These are phyloP conservation scores for Penicillium goetzii DNA, from an alignment of 495 filamentous ascomycete genomes.

Conservation along the genomic window DNA sequence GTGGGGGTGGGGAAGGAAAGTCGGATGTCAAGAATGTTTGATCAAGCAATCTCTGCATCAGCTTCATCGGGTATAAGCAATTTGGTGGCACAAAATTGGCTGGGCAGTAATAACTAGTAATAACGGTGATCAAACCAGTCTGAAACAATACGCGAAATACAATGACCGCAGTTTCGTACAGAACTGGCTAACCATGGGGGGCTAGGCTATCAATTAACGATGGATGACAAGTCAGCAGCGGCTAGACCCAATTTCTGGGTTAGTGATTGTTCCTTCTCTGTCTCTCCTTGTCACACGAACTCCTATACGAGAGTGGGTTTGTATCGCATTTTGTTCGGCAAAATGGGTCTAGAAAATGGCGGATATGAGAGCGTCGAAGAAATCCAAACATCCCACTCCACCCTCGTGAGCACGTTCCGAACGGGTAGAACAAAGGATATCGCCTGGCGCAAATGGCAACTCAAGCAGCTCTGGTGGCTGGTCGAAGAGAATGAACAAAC, in stretches of 20 bases:
- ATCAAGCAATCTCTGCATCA: not conserved
- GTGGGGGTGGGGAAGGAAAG: not conserved
- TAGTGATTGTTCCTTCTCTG: not conserved
- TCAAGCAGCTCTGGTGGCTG: not conserved
- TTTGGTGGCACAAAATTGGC: not conserved
- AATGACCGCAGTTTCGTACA: not conserved
- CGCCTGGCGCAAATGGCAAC: slow-evolving; percentile 1
- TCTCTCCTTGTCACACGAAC: not conserved
- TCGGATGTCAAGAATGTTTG: not conserved
- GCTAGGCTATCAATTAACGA: not conserved
- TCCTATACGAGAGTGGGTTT: not conserved
- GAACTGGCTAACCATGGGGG: too few relatives aligned
- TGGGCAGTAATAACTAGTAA: not conserved
- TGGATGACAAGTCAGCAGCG: not conserved
- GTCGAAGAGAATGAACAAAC: not conserved
- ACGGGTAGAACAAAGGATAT: not conserved
- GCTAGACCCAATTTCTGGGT: not conserved
- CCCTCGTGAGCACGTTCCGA: not conserved
- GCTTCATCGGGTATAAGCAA: not conserved
- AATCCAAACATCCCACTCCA: not conserved
- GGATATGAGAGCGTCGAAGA: not conserved
- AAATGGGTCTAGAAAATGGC: not conserved
- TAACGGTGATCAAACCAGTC: not conserved
- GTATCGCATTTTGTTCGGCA: not conserved
- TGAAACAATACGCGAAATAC: not conserved